Evolutionary conservation across 2,329 filamentous ascomycete genomes (phyloP).

Genomic region (Sporothrix euskadiensis): DNA sequence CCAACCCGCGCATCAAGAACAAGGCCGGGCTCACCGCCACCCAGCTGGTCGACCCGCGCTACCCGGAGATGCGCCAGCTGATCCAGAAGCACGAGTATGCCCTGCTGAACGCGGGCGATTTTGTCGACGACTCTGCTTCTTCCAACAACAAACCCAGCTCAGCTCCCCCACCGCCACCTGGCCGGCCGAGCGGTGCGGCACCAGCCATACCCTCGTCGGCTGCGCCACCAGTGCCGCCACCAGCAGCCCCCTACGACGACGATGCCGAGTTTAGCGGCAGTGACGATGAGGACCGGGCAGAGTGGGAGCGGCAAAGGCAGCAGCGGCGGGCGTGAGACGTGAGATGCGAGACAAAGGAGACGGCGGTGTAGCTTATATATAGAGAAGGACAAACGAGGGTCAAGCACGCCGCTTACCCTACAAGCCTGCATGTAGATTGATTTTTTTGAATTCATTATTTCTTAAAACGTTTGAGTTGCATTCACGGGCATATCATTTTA

Average conservation of each 20-base stretch:
- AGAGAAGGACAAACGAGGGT: background rate
- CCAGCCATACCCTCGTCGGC: conserved; percentile 30
- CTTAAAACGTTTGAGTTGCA: background rate
- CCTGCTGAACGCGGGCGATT: conserved; percentile 58
- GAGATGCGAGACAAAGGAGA: background rate
- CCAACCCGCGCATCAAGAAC: conserved; percentile 60
- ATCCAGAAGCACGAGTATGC: conserved; percentile 72
- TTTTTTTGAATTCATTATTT: background rate
- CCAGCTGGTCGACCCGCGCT: conserved; percentile 72
- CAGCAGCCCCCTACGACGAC: conserved; percentile 45
- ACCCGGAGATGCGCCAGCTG: conserved; percentile 60
- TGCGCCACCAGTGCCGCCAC: background rate
- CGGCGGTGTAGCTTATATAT: background rate
- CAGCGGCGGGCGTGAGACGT: background rate
- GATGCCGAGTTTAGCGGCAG: conserved; percentile 65
- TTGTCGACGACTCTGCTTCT: conserved; percentile 43
- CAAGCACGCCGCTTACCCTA: background rate
- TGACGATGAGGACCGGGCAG: conserved; percentile 63
- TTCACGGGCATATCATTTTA: background rate
- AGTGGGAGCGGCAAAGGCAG: conserved; percentile 57
- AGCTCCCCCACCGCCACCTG: background rate
- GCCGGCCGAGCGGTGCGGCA: conserved; percentile 20
- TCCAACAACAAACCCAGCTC: conserved; percentile 28
- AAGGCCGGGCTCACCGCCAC: conserved; percentile 70
- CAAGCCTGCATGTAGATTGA: conserved; percentile 16